Evolutionary conservation across 2,329 filamentous ascomycete species (phyloP).

Genomic region (Fusarium haematococcum): DNA sequence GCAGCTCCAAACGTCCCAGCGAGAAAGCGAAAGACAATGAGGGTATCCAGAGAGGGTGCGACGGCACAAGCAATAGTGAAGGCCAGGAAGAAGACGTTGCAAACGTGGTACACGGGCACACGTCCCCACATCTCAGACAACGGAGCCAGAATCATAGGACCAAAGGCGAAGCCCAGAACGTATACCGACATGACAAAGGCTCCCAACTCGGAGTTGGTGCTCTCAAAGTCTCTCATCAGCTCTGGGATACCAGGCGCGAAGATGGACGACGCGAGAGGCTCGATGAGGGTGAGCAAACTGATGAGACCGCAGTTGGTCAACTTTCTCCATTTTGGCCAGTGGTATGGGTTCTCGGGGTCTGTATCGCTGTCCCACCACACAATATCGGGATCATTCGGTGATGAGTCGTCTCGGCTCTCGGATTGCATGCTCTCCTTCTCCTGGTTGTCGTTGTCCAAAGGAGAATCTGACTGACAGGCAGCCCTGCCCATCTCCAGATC

Average conservation of each 20-base stretch:
- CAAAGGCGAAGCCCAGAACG: slow-evolving; percentile 64
- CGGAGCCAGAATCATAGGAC: slow-evolving; percentile 61
- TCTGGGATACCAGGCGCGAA: slow-evolving; percentile 72
- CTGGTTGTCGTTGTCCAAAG: not conserved
- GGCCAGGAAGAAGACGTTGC: slow-evolving; percentile 53
- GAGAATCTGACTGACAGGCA: not conserved
- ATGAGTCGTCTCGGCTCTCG: not conserved
- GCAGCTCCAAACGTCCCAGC: slow-evolving; percentile 65
- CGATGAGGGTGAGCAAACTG: slow-evolving; percentile 53
- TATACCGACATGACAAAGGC: slow-evolving; percentile 54
- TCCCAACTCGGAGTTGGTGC: slow-evolving; percentile 42
- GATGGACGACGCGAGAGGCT: slow-evolving; percentile 60
- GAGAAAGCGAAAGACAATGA: slow-evolving; percentile 63
- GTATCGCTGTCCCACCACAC: slow-evolving; percentile 71
- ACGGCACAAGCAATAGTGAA: slow-evolving; percentile 56
- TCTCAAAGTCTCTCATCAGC: slow-evolving; percentile 67
- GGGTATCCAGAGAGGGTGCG: slow-evolving; percentile 51
- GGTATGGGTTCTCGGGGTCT: slow-evolving; percentile 72
- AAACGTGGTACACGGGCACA: slow-evolving; percentile 56
- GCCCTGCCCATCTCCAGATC: not conserved
- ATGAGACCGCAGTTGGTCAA: slow-evolving; percentile 47
- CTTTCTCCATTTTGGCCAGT: slow-evolving; percentile 68
- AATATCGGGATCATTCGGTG: slow-evolving; percentile 9
- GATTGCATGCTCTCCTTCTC: not conserved
- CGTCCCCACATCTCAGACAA: slow-evolving; percentile 62